Evolutionary conservation across 495 filamentous ascomycete species (phyloP), one percentile per base, ranked within the genome.

Genomic region (Penicillium longicatenatum): DNA sequence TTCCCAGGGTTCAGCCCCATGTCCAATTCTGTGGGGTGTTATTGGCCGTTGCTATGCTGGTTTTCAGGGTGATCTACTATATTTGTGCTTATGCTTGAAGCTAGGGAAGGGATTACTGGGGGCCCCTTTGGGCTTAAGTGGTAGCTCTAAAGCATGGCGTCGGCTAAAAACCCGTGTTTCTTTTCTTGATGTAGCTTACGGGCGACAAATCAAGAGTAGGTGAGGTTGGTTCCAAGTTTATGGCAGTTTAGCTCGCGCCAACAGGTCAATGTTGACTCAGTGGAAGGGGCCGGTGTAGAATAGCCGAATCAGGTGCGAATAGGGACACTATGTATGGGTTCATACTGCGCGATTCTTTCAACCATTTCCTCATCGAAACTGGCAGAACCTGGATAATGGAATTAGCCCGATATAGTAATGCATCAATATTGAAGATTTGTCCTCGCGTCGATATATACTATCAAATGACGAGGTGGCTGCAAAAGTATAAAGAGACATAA

Each of bases 21-120:
- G 14, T 50, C 39, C 41, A 22, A 10, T 26, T 14, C 11, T 39
- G 17, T 17, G 37, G 16, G 19, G 33, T 48, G 7, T 45, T 12
- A 60, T 56, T 60, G 39, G 56, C 6, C 19, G 22, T 17, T 54
- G 10, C 12, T 35, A 29, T 16, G 47, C 29, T 29, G 47, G 20
- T 35, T 11, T n/a, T n/a, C 48, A 51, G 21, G 48, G 48, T 17
- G 29, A 26, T 48, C 45, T 26, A 24, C 19, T 46, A 46, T 46
- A n/a, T 39, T 39, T 39, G 37, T 39, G 37, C 37, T 39, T 39
- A 39, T 39, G 16, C 37, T 39, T 45, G 10, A 45, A 45, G 21
- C 17, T 20, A 22, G 42, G 21, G 11, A 45, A 11, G 21, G 42
- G 42, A 45, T 21, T 21, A 45, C 42, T 45, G 21, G 42, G 42